Evolutionary conservation across 805 yeast genomes (phyloP).

Genomic region (Spathaspora sp.): DNA sequence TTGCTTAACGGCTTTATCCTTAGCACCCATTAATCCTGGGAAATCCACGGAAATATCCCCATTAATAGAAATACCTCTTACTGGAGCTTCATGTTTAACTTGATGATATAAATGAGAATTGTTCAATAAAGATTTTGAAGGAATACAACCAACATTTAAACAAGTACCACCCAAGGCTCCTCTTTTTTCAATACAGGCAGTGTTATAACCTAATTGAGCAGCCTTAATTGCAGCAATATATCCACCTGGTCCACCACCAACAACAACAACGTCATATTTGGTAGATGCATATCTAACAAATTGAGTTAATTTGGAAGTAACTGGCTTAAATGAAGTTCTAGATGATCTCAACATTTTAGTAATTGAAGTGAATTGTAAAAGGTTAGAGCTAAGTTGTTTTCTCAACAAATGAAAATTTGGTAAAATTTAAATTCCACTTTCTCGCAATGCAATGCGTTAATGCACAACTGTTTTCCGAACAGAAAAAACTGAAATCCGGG

Average conservation of each 20-base stretch:
- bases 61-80: slow-evolving; percentile 87
- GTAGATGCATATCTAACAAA: slow-evolving; percentile 41
- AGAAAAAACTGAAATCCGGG: neutral
- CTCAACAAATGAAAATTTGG: neutral
- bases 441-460: neutral
- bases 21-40: slow-evolving; percentile 80
- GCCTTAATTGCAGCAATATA: slow-evolving; percentile 98
- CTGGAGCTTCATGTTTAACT: slow-evolving; percentile 76
- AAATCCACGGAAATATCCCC: slow-evolving; percentile 73
- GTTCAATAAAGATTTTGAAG: slow-evolving; percentile 92
- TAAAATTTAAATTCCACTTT: neutral
- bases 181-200: slow-evolving; percentile 96
- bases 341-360: slow-evolving; percentile 18
- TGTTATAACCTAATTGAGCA: slow-evolving; percentile 90
- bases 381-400: neutral
- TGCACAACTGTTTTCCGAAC: neutral
- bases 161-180: slow-evolving; percentile 98
- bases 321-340: neutral
- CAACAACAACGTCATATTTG: slow-evolving; percentile 82
- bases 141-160: slow-evolving; percentile 98
- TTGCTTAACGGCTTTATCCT: slow-evolving; percentile 84
- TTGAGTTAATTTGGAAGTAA: slow-evolving; percentile 19
- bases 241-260: slow-evolving; percentile 99
- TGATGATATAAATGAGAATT: slow-evolving; percentile 91
- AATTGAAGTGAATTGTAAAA: neutral